These are phyloP conservation scores for Arctium minus DNA, from an alignment of 129 eudicot genomes.

Conservation along the genomic window DNA sequence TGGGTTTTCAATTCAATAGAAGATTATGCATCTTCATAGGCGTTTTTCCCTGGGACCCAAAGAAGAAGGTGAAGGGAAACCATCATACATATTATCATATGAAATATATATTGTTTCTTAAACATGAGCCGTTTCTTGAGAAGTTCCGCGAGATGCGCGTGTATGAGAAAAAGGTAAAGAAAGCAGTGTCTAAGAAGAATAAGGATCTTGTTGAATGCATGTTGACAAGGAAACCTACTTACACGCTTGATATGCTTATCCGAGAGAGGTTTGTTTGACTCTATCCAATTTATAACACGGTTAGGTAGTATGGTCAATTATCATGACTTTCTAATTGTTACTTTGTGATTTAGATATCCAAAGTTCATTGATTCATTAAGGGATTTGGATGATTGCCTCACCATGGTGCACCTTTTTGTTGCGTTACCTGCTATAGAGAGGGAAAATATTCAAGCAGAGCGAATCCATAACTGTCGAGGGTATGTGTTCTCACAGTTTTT, in stretches of 20 bases:
- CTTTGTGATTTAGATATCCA: slow-evolving; percentile 55
- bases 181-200: slow-evolving; percentile 74
- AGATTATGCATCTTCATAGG: slow-evolving; percentile 86
- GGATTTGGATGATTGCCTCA: slow-evolving; percentile 87
- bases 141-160: slow-evolving; percentile 66
- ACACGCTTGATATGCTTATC: slow-evolving; percentile 69
- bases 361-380: slow-evolving; percentile 80
- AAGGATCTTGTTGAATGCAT: slow-evolving; percentile 70
- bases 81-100: slow-evolving; percentile 88
- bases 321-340: neutral
- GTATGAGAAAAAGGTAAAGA: slow-evolving; percentile 68
- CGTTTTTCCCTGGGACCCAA: slow-evolving; percentile 81
- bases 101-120: slow-evolving; percentile 74
- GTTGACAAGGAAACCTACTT: slow-evolving; percentile 53
- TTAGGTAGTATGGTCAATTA: no score
- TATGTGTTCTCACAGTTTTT: slow-evolving; percentile 1
- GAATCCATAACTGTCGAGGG: slow-evolving; percentile 84
- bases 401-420: slow-evolving; percentile 89
- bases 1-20: slow-evolving; percentile 28
- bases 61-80: slow-evolving; percentile 90
- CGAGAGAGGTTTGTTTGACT: slow-evolving; percentile 52
- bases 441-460: slow-evolving; percentile 62
- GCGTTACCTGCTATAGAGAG: slow-evolving; percentile 81
- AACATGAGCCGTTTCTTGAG: slow-evolving; percentile 72
- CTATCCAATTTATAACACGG: neutral